These are phyloP conservation scores for Trichaptum fuscoviolaceum DNA, from an alignment of 768 basidiomycete species.

Conservation along the genomic window DNA sequence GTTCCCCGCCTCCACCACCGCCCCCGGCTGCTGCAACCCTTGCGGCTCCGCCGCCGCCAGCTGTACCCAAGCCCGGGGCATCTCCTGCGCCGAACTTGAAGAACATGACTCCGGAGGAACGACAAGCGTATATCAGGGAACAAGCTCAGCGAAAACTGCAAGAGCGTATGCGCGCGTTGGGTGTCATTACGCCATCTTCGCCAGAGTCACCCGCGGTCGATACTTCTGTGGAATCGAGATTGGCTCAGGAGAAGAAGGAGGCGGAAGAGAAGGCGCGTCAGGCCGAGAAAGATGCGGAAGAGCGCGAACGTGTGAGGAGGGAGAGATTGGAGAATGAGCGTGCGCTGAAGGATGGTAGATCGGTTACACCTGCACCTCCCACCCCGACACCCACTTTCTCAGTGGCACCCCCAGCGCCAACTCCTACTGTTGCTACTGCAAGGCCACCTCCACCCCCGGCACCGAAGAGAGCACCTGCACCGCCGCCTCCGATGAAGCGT, in stretches of 20 bases:
- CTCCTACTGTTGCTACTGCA: constrained; percentile 31
- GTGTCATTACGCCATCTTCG: constrained; percentile 37
- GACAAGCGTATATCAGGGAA: constrained; percentile 67
- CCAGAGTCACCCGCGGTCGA: constrained; percentile 43
- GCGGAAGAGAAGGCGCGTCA: constrained; percentile 78
- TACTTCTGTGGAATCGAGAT: constrained; percentile 75
- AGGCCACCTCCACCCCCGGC: constrained; percentile 38
- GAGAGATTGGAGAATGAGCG: constrained; percentile 76
- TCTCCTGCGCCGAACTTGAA: constrained; percentile 60
- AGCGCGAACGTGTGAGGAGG: constrained; percentile 64
- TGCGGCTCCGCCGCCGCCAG: constrained; percentile 42
- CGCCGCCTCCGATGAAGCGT: constrained; percentile 33
- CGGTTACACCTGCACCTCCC: constrained; percentile 27
- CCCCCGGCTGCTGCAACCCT: constrained; percentile 34
- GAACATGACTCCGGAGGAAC: constrained; percentile 81
- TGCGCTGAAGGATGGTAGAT: constrained; percentile 46
- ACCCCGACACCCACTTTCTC: constrained; percentile 24
- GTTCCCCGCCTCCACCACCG: constrained; percentile 45
- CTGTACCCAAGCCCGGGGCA: constrained; percentile 45
- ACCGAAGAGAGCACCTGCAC: constrained; percentile 29
- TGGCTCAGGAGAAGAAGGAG: constrained; percentile 83
- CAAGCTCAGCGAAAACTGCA: constrained; percentile 80
- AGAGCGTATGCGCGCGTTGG: constrained; percentile 80
- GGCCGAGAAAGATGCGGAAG: constrained; percentile 79
- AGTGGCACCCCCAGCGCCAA: constrained; percentile 22